These are phyloP conservation scores for Macrolepiota fuliginosa DNA, from an alignment of 768 basidiomycete genomes.

Conservation along the genomic window DNA sequence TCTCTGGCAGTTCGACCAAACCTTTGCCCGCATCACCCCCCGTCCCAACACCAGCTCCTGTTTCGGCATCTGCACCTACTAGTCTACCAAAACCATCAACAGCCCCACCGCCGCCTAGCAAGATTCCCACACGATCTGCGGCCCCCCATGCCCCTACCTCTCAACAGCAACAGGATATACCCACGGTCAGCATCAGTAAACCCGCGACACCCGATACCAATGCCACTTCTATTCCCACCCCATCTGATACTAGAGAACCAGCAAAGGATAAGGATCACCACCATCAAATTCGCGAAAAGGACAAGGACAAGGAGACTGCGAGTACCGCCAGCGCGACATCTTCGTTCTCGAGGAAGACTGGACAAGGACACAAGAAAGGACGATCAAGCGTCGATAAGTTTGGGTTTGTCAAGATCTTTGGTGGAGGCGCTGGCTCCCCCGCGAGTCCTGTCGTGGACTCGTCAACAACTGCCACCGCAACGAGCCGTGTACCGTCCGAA, in stretches of 20 bases:
- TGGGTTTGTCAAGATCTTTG: conserved; percentile 74
- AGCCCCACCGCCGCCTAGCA: conserved; percentile 6
- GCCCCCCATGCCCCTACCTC: not conserved
- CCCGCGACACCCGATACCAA: conserved; percentile 28
- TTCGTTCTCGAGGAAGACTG: conserved; percentile 32
- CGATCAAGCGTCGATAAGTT: conserved; percentile 75
- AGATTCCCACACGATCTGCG: not conserved
- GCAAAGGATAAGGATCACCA: not conserved
- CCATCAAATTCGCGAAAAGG: conserved; percentile 3
- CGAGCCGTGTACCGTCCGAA: conserved; percentile 20
- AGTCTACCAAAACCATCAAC: conserved; percentile 10
- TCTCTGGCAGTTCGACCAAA: conserved; percentile 26
- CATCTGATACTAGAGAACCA: not conserved
- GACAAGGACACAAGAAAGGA: conserved; percentile 66
- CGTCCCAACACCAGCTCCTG: not conserved
- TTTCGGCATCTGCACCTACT: conserved; percentile 9
- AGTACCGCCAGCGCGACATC: conserved; percentile 28
- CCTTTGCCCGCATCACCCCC: conserved; percentile 29
- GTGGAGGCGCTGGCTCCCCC: conserved; percentile 36
- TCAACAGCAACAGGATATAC: not conserved
- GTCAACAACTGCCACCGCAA: conserved; percentile 13
- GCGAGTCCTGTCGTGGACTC: conserved; percentile 25
- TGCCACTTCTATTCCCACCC: conserved; percentile 2
- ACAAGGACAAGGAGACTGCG: conserved; percentile 25
- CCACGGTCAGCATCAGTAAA: conserved; percentile 34